phyloP scores from a whole-genome alignment of 352 stramenopile species.

The Globisporangium cederbergense region DNA sequence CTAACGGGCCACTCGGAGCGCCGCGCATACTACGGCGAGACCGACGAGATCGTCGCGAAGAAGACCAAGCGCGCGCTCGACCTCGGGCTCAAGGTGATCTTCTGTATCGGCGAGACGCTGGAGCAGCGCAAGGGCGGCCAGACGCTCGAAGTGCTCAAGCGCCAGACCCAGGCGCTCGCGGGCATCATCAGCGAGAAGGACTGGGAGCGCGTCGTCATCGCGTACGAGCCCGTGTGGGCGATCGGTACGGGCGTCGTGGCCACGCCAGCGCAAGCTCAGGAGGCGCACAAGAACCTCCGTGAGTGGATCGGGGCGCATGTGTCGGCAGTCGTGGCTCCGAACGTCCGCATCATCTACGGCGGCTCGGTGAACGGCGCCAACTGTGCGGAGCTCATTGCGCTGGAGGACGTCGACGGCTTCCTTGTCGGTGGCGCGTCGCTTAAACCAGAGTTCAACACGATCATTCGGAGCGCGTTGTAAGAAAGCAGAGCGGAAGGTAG shows the following conservation, averaged over 20 bases:
- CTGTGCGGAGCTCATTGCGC: constrained; percentile 84
- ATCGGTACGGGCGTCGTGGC: constrained; percentile 97
- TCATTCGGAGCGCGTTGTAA: constrained; percentile 75
- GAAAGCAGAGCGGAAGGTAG: too few relatives aligned
- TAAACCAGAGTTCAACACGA: constrained; percentile 90
- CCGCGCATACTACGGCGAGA: constrained; percentile 90
- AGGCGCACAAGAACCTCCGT: constrained; percentile 84
- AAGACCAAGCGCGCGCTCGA: constrained; percentile 91
- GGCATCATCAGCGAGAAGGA: constrained; percentile 82
- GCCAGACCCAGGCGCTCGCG: constrained; percentile 93
- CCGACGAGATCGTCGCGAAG: constrained; percentile 91
- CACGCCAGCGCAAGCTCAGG: constrained; percentile 94
- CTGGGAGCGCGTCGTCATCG: constrained; percentile 89
- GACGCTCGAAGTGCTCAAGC: constrained; percentile 90
- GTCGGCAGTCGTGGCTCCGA: constrained; percentile 56
- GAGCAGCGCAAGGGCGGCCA: constrained; percentile 86
- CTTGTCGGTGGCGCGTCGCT: constrained; percentile 93
- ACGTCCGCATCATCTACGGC: constrained; percentile 90
- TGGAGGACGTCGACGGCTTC: constrained; percentile 90
- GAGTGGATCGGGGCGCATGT: constrained; percentile 75
- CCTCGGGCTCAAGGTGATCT: constrained; percentile 91
- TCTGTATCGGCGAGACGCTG: constrained; percentile 97
- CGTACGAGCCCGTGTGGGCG: constrained; percentile 97
- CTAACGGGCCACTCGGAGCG: constrained; percentile 93
- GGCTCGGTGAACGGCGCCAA: constrained; percentile 92